phyloP scores from a whole-genome alignment of 2,329 filamentous ascomycete species.

The Colletotrichum australisinense region DNA sequence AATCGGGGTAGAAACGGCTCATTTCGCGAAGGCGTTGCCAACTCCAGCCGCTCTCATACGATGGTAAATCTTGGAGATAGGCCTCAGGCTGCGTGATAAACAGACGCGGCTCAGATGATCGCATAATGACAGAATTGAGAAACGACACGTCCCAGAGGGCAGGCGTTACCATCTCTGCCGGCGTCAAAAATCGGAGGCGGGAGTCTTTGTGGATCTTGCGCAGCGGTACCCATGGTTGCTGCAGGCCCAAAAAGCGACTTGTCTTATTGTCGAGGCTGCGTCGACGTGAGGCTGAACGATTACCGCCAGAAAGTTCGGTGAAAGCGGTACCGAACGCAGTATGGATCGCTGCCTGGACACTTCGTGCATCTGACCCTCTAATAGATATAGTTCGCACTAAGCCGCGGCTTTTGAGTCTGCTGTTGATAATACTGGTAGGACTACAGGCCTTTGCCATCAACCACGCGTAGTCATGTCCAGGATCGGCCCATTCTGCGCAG shows the following conservation, averaged over 20 bases:
- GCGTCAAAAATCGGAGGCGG: constrained; percentile 75
- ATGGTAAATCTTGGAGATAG: constrained; percentile 73
- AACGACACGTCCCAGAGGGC: constrained; percentile 79
- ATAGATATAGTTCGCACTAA: constrained; percentile 74
- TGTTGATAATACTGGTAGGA: constrained; percentile 71
- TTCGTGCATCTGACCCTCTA: constrained; percentile 72
- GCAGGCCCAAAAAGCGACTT: constrained; percentile 68
- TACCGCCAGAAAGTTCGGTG: constrained; percentile 48
- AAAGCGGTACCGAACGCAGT: constrained; percentile 71
- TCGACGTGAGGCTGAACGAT: constrained; percentile 26
- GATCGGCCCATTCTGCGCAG: constrained; percentile 58
- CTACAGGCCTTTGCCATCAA: constrained; percentile 76
- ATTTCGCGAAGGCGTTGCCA: constrained; percentile 78
- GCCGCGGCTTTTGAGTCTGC: constrained; percentile 80
- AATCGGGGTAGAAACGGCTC: constrained; percentile 64
- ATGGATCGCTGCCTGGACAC: constrained; percentile 73
- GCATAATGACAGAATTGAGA: constrained; percentile 79
- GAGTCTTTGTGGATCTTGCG: constrained; percentile 82
- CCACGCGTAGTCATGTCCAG: constrained; percentile 66
- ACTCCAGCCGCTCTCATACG: constrained; percentile 70
- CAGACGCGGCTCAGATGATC: constrained; percentile 73
- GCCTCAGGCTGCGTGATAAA: constrained; percentile 82
- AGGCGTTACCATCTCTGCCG: constrained; percentile 79
- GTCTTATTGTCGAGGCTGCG: constrained; percentile 46
- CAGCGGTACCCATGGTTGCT: constrained; percentile 78